These are phyloP conservation scores for Starmera stellimalicola DNA, from an alignment of 1,139 yeast species.

Conservation along the genomic window DNA sequence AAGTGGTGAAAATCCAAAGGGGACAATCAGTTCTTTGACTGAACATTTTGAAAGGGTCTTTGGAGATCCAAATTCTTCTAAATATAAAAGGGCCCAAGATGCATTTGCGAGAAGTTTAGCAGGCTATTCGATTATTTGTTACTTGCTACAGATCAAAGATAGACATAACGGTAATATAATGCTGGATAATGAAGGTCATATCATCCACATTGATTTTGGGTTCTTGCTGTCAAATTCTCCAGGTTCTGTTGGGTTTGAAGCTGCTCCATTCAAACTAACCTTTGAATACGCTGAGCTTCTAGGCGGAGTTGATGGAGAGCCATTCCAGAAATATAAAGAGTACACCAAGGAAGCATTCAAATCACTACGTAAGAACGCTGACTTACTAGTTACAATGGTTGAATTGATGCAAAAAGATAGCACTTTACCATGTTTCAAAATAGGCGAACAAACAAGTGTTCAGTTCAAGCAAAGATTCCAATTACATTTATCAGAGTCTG, in stretches of 20 bases:
- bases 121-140: slow-evolving; percentile 81
- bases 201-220: slow-evolving; percentile 93
- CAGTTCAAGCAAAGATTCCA: slow-evolving; percentile 76
- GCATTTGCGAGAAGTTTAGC: slow-evolving; percentile 83
- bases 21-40: slow-evolving; percentile 57
- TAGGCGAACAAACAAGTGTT: slow-evolving; percentile 75
- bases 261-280: slow-evolving; percentile 92
- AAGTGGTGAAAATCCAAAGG: slow-evolving; percentile 57
- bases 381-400: slow-evolving; percentile 68
- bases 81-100: slow-evolving; percentile 64
- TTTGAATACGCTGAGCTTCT: slow-evolving; percentile 77
- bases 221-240: slow-evolving; percentile 88
- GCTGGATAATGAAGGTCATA: slow-evolving; percentile 90
- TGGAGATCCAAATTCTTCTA: slow-evolving; percentile 47
- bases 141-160: slow-evolving; percentile 83
- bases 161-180: slow-evolving; percentile 95
- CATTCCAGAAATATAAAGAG: slow-evolving; percentile 47
- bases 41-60: slow-evolving; percentile 73
- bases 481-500: slow-evolving; percentile 61
- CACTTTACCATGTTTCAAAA: slow-evolving; percentile 79
- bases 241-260: slow-evolving; percentile 93
- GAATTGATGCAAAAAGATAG: slow-evolving; percentile 93
- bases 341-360: slow-evolving; percentile 66
- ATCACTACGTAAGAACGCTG: slow-evolving; percentile 60
- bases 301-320: slow-evolving; percentile 63